phyloP scores from a whole-genome alignment of 257 asterid genomes.

The Nicotiana benthamiana region DNA sequence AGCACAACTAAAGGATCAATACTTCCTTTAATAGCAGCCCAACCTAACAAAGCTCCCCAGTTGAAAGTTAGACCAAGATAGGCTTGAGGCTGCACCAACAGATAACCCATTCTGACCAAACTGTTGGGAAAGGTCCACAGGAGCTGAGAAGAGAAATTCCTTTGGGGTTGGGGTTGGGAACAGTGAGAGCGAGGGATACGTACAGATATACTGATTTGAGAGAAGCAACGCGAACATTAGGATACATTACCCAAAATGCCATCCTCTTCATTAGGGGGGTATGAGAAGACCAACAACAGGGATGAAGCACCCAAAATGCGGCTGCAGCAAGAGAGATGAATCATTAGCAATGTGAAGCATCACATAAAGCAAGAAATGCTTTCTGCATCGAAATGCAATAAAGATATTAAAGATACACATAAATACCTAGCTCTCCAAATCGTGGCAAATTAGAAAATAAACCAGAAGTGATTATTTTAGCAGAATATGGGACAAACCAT shows the following conservation, averaged over 20 bases:
- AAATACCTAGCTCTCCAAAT: neutral
- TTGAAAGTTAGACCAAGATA: conserved; percentile 76
- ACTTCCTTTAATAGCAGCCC: conserved; percentile 85
- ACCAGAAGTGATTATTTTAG: neutral
- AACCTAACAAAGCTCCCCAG: conserved; percentile 84
- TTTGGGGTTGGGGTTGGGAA: neutral
- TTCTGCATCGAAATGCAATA: neutral
- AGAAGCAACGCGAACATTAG: neutral
- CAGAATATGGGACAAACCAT: neutral
- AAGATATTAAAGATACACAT: neutral
- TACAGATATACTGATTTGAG: neutral
- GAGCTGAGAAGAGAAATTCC: neutral
- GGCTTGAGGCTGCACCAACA: conserved; percentile 85
- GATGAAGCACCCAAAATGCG: conserved; percentile 67
- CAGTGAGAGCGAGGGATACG: neutral
- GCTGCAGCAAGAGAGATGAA: conserved; percentile 36
- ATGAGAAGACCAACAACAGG: conserved; percentile 58
- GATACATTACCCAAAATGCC: conserved; percentile 66
- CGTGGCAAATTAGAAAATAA: neutral
- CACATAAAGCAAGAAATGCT: neutral
- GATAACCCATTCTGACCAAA: conserved; percentile 5
- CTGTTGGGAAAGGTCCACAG: neutral
- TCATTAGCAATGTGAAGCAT: neutral
- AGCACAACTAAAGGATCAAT: conserved; percentile 59
- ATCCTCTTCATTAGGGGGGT: conserved; percentile 92